Base-by-base conservation (phyloP, 495 filamentous ascomycete species). In the Aspergillus leporis region DNA sequence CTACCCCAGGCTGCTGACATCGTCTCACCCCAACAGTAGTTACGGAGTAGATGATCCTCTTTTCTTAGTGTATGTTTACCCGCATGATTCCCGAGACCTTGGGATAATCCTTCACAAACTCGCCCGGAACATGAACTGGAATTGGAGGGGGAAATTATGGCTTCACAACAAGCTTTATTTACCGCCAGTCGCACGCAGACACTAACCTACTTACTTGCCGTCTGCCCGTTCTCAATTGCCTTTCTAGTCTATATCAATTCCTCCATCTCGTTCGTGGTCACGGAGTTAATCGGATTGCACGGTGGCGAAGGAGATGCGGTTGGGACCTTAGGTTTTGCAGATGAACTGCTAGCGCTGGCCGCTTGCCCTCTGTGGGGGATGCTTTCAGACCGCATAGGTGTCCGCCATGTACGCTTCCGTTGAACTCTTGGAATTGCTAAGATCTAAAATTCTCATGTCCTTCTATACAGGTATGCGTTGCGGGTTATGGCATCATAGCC, bases 171-270 rank as follows among this genome's bases (percentile, higher is more conserved):
- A 53, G 59, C 74, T 47, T 55, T 81, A 41, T 83, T 87, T 65
- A 86, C 83, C 21, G 86, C 90, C 34, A 90, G 86, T 6, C 79
- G 83, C 48, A 69, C 85, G 8, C 94, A 98, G 69, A 88, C 88
- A 2, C 70, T 84, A 43, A 90, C 92, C 16, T 99, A 99, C 70
- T 83, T 99, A 31, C 76, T 94, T 48, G 90, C 86, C 58, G 90
- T 98, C 61, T 92, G 91, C 51, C 87, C 97, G 23, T 97, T 97
- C 79, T 93, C 89, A 63, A 99, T 99, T 66, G 89, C 90, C 34
- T 96, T 98, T 77, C 85, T 99, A 55, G 94, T 99, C 50, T 99
- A 97, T 78, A 87, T 99, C 63, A 99, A 98, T 76, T 89, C 88
- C 63, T 89, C 89, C 65, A 79, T 98, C 56, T 93, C 91, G 32